These are phyloP conservation scores for Skeletonema marinoi DNA, from an alignment of 108 stramenopile genomes.

Conservation along the genomic window DNA sequence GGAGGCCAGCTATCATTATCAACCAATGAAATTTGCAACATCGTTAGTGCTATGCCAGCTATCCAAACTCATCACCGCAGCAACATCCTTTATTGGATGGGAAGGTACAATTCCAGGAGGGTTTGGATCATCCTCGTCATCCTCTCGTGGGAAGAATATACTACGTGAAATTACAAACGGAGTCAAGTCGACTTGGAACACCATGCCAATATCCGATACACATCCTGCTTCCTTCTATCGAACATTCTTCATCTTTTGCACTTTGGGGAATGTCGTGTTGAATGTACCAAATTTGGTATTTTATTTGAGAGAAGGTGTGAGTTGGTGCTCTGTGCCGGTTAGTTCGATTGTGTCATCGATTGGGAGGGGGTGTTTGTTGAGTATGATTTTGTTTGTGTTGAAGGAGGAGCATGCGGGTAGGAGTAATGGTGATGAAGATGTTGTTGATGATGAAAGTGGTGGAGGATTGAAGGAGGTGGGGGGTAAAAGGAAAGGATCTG, in stretches of 20 bases:
- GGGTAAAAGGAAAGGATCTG: not conserved
- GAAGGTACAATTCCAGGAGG: conserved; percentile 25
- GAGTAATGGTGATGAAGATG: not conserved
- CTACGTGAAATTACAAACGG: conserved; percentile 13
- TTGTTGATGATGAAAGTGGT: not conserved
- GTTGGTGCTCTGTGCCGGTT: conserved; percentile 28
- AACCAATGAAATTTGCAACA: not conserved
- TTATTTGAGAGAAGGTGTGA: conserved; percentile 24
- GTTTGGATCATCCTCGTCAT: conserved; percentile 9
- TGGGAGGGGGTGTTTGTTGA: conserved; percentile 37
- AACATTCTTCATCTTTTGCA: conserved; percentile 30
- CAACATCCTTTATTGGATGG: conserved; percentile 38
- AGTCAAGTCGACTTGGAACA: conserved; percentile 3
- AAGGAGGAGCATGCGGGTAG: conserved; percentile 29
- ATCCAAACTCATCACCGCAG: conserved; percentile 19
- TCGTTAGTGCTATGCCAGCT: conserved; percentile 5
- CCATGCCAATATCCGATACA: conserved; percentile 15
- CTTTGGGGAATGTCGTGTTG: conserved; percentile 20
- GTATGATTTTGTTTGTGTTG: conserved; percentile 35
- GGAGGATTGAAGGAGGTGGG: not conserved
- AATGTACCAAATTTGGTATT: conserved; percentile 35
- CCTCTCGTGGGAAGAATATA: conserved; percentile 11
- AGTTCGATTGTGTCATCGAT: conserved; percentile 43
- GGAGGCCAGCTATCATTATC: conserved; percentile 24
- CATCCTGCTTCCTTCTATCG: conserved; percentile 39